Base-by-base conservation (phyloP, 352 stramenopile species). In the Pythium dissimile region DNA sequence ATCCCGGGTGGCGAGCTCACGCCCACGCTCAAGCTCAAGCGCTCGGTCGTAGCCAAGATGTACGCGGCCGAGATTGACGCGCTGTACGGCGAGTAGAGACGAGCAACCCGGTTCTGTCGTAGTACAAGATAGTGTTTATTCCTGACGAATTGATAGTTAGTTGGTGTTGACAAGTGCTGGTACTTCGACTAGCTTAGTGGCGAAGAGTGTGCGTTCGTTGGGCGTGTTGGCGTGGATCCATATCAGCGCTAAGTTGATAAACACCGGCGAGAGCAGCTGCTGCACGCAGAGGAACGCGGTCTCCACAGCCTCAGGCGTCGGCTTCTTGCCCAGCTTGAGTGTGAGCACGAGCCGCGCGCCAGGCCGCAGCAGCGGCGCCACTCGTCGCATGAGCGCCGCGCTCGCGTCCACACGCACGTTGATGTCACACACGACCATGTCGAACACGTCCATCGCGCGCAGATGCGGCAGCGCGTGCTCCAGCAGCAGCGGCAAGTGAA, bases 1-100 rank as follows among this genome's bases (percentile, higher is more conserved):
- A 75, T 96, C n/a, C 52, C 64, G 7, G 88, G 72, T 3, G 92
- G 92, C 28, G 91, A 98, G 59, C 75, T 98, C 7, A 98, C 92
- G 32, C 91, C 94, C 4, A 98, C 94, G 39, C 78, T 98, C 66
- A 98, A 98, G 72, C 71, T 98, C 54, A 97, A 98, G 75, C 82
- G 93, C 8, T 66, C 75, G 8, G 75, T 96, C 16, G 85, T 96
- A 18, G 70, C 80, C 34, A 85, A 95, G 48, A 94, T 96, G 70
- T 96, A 97, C 72, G 67, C 43, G 0, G 71, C 86, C 21, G 73
- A 90, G 49, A 96, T 97, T 64, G 88, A 97, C 37, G 43, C 61
- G 26, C 78, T 98, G 61, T 98, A 98, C 63, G 59, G 45, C 13
- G 54, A 75, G 47, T 66, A 48, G 20, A 47, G 12, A n/a, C 26